These are phyloP conservation scores for Mycena latifolia DNA, from an alignment of 768 basidiomycete genomes.

Conservation along the genomic window DNA sequence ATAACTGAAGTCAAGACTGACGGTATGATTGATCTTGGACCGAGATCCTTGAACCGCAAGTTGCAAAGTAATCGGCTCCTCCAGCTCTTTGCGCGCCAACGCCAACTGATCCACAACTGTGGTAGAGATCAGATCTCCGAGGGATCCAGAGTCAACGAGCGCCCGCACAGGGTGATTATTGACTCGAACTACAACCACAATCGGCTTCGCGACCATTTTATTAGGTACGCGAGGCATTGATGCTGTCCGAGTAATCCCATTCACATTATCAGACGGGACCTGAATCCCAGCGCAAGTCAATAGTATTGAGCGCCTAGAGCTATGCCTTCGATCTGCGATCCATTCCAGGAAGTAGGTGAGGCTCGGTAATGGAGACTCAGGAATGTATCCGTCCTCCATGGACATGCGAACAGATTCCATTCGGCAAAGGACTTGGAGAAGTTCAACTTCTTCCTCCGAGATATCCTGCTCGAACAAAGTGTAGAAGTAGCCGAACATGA, in stretches of 20 bases:
- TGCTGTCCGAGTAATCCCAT: not conserved
- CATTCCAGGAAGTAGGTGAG: no score
- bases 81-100: not conserved
- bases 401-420: no score
- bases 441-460: no score
- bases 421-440: no score
- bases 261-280: not conserved
- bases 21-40: not conserved
- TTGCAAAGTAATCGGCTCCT: not conserved
- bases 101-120: not conserved
- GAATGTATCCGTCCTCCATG: not conserved
- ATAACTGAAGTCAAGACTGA: not conserved
- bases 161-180: not conserved
- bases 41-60: conserved; percentile 2
- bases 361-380: no score
- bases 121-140: not conserved
- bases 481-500: no score
- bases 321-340: no score
- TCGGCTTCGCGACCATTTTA: not conserved
- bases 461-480: no score
- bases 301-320: no score
- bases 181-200: not conserved
- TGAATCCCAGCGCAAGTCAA: not conserved
- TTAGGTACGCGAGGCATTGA: not conserved
- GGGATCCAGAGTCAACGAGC: not conserved